Base-by-base conservation (phyloP, 805 yeast species). In the Saturnispora diversa region DNA sequence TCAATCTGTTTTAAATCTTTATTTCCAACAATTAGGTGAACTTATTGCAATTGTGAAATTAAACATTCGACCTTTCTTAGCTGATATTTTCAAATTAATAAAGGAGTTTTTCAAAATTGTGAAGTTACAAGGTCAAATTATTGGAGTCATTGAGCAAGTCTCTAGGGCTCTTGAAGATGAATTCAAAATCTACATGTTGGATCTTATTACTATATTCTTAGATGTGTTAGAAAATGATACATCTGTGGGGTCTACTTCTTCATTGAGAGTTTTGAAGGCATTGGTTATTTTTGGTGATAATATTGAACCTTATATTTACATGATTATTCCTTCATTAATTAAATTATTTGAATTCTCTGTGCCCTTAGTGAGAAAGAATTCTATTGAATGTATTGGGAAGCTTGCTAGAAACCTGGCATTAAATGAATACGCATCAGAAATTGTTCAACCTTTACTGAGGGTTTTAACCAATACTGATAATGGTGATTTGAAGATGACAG, bases 111-210 rank as follows among this genome's bases (percentile, higher is more conserved):
- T 87, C 59, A 55, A 63, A 3, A 71, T 77, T 15, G 69, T 62
- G 21, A 65, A 77, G 41, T 64, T 88, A 35, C 94, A 88, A 54
- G 78, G 78, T 3, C 82, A 88, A 0, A 81, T 90, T 17, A 75
- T 92, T 28, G 75, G 79, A 19, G 72, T 90, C 25, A 75, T 88
- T 17, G 97, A 90, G 55, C 75, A 87, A 3, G 75, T 92, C 23
- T 84, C 96, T 0, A 75, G 73, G 39, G 87, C 97, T 0, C 65
- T 92, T 37, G 95, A 86, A 43, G 94, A 94, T 6, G 98, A 92
- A 54, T 92, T 92, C 65, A 92, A 86, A 51, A 69, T 80, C 58
- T 80, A 81, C 54, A 66, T 92, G 44, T 84, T 95, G 1, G 77
- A 77, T 20, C 75, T 92, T 2, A 68, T 92, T 31, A 84, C 92